Percentiles rank a stretch among this genome's conserved stretches.
Evolutionary conservation across 2,329 filamentous ascomycete genomes (phyloP).

Genomic region (Plectosphaerella plurivora): DNA sequence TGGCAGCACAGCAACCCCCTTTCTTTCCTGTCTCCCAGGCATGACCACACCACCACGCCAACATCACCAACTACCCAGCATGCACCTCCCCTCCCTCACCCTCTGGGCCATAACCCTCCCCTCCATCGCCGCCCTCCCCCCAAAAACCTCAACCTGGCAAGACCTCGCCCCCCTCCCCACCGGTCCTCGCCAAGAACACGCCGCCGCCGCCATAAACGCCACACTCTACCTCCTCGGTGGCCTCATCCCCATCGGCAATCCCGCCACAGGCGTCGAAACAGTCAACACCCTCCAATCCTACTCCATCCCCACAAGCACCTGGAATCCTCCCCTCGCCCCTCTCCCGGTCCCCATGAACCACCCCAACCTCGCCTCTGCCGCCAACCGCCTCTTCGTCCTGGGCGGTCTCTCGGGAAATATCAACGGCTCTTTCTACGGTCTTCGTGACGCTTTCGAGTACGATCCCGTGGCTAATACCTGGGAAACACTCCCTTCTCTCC

Average conservation of each 20-base stretch:
- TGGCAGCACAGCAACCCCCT: too few species aligned
- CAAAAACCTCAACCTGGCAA: neutral
- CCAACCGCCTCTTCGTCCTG: constrained; percentile 31
- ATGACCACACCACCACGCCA: too few species aligned
- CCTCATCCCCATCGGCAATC: neutral
- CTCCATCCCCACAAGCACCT: constrained; percentile 21
- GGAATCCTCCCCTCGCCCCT: constrained; percentile 17
- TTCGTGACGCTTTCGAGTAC: constrained; percentile 23
- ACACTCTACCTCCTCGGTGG: neutral
- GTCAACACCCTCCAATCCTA: constrained; percentile 17
- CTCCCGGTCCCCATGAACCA: constrained; percentile 27
- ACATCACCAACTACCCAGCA: neutral
- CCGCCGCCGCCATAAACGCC: neutral
- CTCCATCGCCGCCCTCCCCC: constrained; percentile 7
- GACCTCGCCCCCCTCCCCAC: neutral
- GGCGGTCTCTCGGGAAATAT: constrained; percentile 24
- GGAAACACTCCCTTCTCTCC: constrained; percentile 19
- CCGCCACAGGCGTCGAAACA: neutral
- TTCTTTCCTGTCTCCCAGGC: too few species aligned
- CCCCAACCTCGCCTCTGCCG: constrained; percentile 27
- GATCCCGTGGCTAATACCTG: constrained; percentile 20
- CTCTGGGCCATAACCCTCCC: constrained; percentile 3
- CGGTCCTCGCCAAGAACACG: neutral
- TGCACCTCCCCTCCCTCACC: neutral
- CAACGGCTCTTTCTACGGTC: constrained; percentile 19